phyloP scores from a whole-genome alignment of 805 yeast genomes.

The Cyberlindnera petersonii region DNA sequence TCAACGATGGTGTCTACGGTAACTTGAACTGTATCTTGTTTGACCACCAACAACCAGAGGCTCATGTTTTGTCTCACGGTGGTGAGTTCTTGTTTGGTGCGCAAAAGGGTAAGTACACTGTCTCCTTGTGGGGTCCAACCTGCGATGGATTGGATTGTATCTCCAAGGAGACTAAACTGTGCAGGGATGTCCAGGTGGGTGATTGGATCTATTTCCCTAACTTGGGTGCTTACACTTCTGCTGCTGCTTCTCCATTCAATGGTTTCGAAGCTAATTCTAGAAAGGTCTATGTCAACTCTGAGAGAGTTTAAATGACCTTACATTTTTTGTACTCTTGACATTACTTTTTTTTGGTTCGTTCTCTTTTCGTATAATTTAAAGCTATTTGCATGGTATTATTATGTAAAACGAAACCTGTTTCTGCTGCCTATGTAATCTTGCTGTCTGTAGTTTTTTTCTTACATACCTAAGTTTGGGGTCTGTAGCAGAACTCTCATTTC shows the following conservation, averaged over 20 bases:
- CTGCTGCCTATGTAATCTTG: too few relatives aligned
- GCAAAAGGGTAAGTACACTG: constrained; percentile 30
- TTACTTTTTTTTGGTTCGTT: too few relatives aligned
- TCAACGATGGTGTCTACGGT: constrained; percentile 95
- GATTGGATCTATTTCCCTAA: constrained; percentile 88
- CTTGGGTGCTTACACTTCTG: constrained; percentile 88
- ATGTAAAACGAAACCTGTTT: too few relatives aligned
- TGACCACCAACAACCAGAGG: constrained; percentile 82
- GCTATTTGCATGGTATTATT: too few relatives aligned
- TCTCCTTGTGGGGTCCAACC: constrained; percentile 96
- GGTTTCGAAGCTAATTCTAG: constrained; percentile 69
- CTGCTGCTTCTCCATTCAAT: constrained; percentile 90
- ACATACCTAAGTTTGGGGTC: too few relatives aligned
- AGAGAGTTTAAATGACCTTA: constrained; percentile 10
- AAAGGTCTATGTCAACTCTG: constrained; percentile 60
- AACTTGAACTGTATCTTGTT: constrained; percentile 90
- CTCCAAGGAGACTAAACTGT: constrained; percentile 46
- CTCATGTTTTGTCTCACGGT: constrained; percentile 59
- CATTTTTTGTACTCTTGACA: background rate
- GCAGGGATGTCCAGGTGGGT: constrained; percentile 66
- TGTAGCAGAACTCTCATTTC: too few relatives aligned
- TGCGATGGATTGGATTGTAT: constrained; percentile 95
- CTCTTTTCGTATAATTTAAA: too few relatives aligned
- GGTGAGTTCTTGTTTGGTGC: constrained; percentile 42
- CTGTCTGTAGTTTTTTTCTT: too few relatives aligned